Evolutionary conservation across 805 yeast genomes (phyloP), one percentile per base, ranked within the genome.

Genomic region (Ogataea pignaliae): DNA sequence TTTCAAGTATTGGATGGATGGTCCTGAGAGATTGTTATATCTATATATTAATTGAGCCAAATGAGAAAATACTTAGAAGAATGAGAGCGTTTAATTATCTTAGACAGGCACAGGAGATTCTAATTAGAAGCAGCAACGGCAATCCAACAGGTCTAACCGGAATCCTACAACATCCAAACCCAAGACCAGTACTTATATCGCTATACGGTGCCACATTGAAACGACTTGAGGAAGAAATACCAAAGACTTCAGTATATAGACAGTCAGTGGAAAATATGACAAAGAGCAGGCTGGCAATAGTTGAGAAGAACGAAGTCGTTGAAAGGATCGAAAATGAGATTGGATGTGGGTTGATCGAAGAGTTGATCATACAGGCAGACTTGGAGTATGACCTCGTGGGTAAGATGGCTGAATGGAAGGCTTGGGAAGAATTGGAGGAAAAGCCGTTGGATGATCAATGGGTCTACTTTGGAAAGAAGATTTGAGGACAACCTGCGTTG

Each of bases 331-430:
- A 88, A 69, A 67, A 71, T 50, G 67, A 79, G 61, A 83, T 88
- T 51, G 95, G 95, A 15, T 80, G 83, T 50, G 96, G 96, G 2
- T 75, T 88, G 56, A 81, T 87, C 50, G 96, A 88, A 68, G 95
- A 88, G 70, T 68, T 88, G 46, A 60, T 88, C 43, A 73, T 86
- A 47, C 95, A 88, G 70, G 95, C 95, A 13, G 76, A 81, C 54
- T 93, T 86, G 47, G 96, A 88, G 68, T 77, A 78, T 55, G 74
- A 72, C 44, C 73, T 88, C 55, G 82, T 86, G 39, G 69, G 77
- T 57, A 75, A 81, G 61, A 69, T 88, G 72, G 82, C 83, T 40
- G 78, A 74, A 50, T 76, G 83, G 76, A 81, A 83, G 64, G 72
- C 64, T 34, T 88, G 95, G 96, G 89, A 84, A 55, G 86, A 81